A percentile compares a stretch with the other conserved stretches of the same genome.
Evolutionary conservation across 2,329 filamentous ascomycete species (phyloP).

Genomic region (Microcyclosporella mali): DNA sequence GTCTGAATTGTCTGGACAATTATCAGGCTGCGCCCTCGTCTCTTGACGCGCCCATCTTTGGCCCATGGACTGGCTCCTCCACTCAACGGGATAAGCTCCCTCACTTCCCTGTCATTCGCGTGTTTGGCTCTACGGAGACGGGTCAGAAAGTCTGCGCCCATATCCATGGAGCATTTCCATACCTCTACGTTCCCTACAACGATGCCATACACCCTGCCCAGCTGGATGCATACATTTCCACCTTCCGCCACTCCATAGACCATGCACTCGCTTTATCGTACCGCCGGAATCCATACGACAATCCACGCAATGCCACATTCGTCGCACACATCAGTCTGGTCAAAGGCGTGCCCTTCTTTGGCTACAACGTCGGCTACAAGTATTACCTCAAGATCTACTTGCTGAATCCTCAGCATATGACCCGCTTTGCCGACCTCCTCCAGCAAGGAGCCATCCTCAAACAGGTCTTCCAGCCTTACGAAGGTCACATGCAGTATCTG

Average conservation of each 20-base stretch:
- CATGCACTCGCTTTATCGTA: slow-evolving; percentile 83
- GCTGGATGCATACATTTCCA: slow-evolving; percentile 72
- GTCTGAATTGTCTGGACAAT: slow-evolving; percentile 91
- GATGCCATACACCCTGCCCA: slow-evolving; percentile 20
- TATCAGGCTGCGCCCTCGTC: slow-evolving; percentile 75
- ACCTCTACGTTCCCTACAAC: slow-evolving; percentile 63
- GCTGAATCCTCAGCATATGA: slow-evolving; percentile 79
- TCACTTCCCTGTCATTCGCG: slow-evolving; percentile 76
- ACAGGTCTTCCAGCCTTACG: slow-evolving; percentile 79
- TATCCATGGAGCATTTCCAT: slow-evolving; percentile 91
- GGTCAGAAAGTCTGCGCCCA: slow-evolving; percentile 96
- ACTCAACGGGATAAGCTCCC: slow-evolving; percentile 56
- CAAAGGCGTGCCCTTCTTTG: slow-evolving; percentile 93
- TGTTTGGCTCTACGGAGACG: slow-evolving; percentile 89
- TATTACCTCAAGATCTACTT: slow-evolving; percentile 94
- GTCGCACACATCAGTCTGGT: slow-evolving; percentile 87
- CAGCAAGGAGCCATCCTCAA: slow-evolving; percentile 84
- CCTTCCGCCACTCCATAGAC: slow-evolving; percentile 80
- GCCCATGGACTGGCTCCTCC: slow-evolving; percentile 50
- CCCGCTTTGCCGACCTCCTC: slow-evolving; percentile 77
- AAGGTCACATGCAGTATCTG: slow-evolving; percentile 86
- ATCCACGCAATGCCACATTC: slow-evolving; percentile 56
- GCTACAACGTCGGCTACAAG: slow-evolving; percentile 85
- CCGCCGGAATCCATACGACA: slow-evolving; percentile 65
- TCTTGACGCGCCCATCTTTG: slow-evolving; percentile 68